Base-by-base conservation (phyloP, 2,329 filamentous ascomycete species). In the Cladophialophora chaetospira region DNA sequence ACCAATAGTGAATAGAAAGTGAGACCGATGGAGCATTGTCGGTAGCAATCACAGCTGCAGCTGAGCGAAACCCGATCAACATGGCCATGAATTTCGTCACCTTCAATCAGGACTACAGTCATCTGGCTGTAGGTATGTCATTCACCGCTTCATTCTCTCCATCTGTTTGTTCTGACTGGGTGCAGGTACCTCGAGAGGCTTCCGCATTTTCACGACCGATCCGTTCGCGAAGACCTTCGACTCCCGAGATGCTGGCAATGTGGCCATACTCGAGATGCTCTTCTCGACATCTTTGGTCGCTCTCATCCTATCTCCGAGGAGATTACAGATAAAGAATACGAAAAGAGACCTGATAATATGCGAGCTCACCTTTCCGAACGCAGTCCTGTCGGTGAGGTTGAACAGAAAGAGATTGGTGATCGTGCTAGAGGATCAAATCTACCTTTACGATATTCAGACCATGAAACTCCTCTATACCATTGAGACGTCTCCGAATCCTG, bases 81-180 rank as follows among this genome's bases (percentile, higher is more conserved):
- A 90, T 90, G 86, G 77, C 86, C 46, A 91, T 97, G 79, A 99
- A 99, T 76, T 99, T 96, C 77, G 91, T 99, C 68, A 97, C 93
- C 38, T 99, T 97, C 77, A 99, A 99, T 76, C 94, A 99, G 80
- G 94, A 99, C 79, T 91, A 96, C 79, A 96, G 89, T 82, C 93
- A 93, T 74, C 82, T 99, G 64, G 93, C 93, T 77, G 92, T 99
- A 67, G 93, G 91, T 91, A 79, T 70, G 87, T 75, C 36, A 13
- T 9, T 21, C 36, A 6, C 6, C 13, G 15, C 15, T 36, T 36
- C 9, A 55, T 17, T 10, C 15, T 10, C 35, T 31, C 11, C 23
- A 19, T 26, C 51, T 51, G 28, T 49, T 33, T 28, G 53, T 46
- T 38, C 48, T 56, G 58, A 61, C 54, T 44, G 57, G 63, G 15